Evolutionary conservation across 805 yeast species (phyloP), one percentile per base, ranked within the genome.

Genomic region (Brettanomyces nanus): DNA sequence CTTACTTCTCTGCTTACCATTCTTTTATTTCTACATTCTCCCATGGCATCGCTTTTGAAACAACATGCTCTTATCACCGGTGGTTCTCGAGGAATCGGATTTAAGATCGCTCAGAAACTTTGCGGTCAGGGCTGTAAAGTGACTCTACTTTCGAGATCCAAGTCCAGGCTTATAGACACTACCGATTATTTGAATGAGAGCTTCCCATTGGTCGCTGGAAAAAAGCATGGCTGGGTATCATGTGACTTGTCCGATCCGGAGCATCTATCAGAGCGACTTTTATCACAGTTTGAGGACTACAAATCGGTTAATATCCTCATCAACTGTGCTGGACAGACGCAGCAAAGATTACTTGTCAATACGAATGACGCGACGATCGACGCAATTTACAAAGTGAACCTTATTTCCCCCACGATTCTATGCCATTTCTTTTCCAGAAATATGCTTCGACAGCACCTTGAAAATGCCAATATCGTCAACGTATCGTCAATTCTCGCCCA

Each of bases 241-340:
- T 58, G 50, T 35, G 74, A 71, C 41, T 54, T 71, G 21, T 43
- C 39, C 1, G 34, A 49, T 13, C n/a, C 36, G 5, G 28, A 48
- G 1, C 36, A 32, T 2, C 35, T 54, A 6, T 51, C 50, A 23
- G 14, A 13, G 3, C 22, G 19, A 20, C 29, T 48, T 14, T 31
- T 48, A 39, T 21, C 33, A 25, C 32, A 54, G 32, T 40, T 49
- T 48, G 38, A 54, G 42, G 33, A 53, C 3, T 56, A 69, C 33
- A 54, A 63, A 28, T 54, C 56, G 0, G 54, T 64, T 5, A 64
- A 71, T 22, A 65, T 76, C 2, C 59, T 81, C 14, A 63, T 81
- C 18, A 80, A 80, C 47, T 59, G 89, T 55, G 85, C 85, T 0
- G 85, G 95, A 0, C 48, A 76, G 1, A 64, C 86, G 4, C 85